Conservation (phyloP, 2,329 filamentous ascomycete species). For the Peltaster fructicola region DNA sequence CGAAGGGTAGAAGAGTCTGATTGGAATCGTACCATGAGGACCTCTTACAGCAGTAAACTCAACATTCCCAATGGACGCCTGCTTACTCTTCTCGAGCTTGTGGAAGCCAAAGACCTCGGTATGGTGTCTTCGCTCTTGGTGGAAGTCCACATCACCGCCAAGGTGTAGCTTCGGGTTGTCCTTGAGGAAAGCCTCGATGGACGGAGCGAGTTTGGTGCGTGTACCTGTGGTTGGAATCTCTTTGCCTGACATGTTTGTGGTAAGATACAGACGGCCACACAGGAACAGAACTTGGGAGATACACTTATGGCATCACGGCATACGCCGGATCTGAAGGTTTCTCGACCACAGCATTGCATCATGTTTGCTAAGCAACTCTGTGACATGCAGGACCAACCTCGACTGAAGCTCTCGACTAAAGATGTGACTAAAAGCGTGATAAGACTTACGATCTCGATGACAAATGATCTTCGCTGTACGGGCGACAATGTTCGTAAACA, state of each 20-base stretch:
- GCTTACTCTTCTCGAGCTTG: constrained; percentile 10
- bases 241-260: constrained; percentile 8
- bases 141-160: constrained; percentile 12
- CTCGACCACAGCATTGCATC: too few relatives aligned
- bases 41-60: constrained; percentile 19
- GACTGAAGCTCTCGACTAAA: too few relatives aligned
- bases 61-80: constrained; percentile 14
- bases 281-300: too few relatives aligned
- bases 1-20: constrained; percentile 18
- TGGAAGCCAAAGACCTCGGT: constrained; percentile 18
- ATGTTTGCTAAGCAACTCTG: too few relatives aligned
- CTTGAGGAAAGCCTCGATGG: constrained; percentile 9
- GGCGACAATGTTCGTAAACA: too few relatives aligned
- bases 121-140: constrained; percentile 11
- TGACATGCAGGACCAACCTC: too few relatives aligned
- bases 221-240: constrained; percentile 3
- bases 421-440: too few relatives aligned
- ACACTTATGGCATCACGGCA: too few relatives aligned
- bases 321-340: too few relatives aligned
- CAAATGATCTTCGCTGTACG: too few relatives aligned
- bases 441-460: too few relatives aligned
- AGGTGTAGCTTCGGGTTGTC: constrained; percentile 12
- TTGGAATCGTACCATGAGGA: constrained; percentile 18
- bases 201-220: constrained; percentile 5
- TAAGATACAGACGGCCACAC: too few relatives aligned